phyloP scores from a whole-genome alignment of 305 asterid species.

The Rubia balearica region DNA sequence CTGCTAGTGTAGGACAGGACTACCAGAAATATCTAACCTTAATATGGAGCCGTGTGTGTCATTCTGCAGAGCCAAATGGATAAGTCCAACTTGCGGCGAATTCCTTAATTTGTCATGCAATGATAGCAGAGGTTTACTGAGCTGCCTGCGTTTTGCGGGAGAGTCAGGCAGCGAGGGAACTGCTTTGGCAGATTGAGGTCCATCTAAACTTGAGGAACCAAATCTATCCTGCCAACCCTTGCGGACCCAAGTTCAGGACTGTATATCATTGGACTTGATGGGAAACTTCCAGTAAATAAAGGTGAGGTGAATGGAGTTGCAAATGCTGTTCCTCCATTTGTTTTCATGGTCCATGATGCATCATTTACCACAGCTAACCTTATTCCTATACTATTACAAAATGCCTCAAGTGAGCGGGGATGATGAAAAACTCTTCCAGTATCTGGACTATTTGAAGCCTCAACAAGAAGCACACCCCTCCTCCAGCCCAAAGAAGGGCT shows the following conservation, averaged over 20 bases:
- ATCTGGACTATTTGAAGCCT: constrained; percentile 93
- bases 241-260: constrained; percentile 84
- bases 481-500: constrained; percentile 92
- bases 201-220: constrained; percentile 94
- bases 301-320: constrained; percentile 89
- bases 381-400: constrained; percentile 70
- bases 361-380: constrained; percentile 52
- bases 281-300: constrained; percentile 97
- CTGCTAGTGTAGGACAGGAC: neutral
- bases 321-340: constrained; percentile 53
- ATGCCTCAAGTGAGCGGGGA: constrained; percentile 80
- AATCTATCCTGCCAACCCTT: constrained; percentile 69
- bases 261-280: constrained; percentile 77
- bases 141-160: constrained; percentile 69
- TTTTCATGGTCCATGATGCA: constrained; percentile 47
- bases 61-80: constrained; percentile 93
- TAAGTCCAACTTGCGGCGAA: constrained; percentile 88
- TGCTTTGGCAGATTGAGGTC: constrained; percentile 59
- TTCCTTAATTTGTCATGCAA: constrained; percentile 79
- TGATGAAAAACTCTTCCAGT: constrained; percentile 92
- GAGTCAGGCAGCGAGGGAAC: constrained; percentile 74
- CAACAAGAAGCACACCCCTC: constrained; percentile 79
- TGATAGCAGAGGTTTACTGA: constrained; percentile 52
- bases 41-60: constrained; percentile 82
- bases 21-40: constrained; percentile 39